Percentiles rank a stretch among this genome's conserved stretches.
Evolutionary conservation across 2,329 filamentous ascomycete species (phyloP).

Genomic region (Metarhizium sp.): DNA sequence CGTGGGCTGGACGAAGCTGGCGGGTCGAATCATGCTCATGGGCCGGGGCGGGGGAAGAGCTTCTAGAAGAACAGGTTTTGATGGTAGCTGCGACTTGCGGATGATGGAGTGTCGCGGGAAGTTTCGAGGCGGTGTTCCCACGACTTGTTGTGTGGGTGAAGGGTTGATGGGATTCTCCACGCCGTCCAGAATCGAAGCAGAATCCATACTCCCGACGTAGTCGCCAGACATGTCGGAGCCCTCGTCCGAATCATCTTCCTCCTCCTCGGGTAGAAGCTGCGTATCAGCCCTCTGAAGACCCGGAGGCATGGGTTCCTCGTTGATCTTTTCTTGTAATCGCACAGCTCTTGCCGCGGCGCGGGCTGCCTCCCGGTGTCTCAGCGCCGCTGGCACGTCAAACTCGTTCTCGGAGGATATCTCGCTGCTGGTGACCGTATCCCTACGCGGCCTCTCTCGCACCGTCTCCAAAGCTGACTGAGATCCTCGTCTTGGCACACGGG

Average conservation of each 20-base stretch:
- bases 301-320: constrained; percentile 23
- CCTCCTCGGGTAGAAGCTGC: constrained; percentile 46
- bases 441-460: constrained; percentile 57
- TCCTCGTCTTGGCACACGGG: constrained; percentile 46
- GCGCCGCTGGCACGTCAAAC: constrained; percentile 56
- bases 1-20: constrained; percentile 60
- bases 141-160: constrained; percentile 46
- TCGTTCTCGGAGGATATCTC: constrained; percentile 80
- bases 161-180: constrained; percentile 49
- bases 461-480: constrained; percentile 64
- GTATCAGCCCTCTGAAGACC: constrained; percentile 36
- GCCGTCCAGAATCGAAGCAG: constrained; percentile 59
- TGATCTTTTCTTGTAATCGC: constrained; percentile 27
- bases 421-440: constrained; percentile 73
- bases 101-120: constrained; percentile 55
- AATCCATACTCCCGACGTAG: constrained; percentile 60
- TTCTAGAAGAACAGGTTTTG: constrained; percentile 48
- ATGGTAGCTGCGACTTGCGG: constrained; percentile 48
- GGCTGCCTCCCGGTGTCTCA: constrained; percentile 52
- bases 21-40: constrained; percentile 50
- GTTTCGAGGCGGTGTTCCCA: constrained; percentile 54
- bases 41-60: constrained; percentile 64
- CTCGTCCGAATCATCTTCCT: constrained; percentile 52
- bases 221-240: constrained; percentile 54
- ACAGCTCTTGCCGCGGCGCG: constrained; percentile 40